Conservation (phyloP, 257 asterid genomes). For the Plectranthus barbatus region DNA sequence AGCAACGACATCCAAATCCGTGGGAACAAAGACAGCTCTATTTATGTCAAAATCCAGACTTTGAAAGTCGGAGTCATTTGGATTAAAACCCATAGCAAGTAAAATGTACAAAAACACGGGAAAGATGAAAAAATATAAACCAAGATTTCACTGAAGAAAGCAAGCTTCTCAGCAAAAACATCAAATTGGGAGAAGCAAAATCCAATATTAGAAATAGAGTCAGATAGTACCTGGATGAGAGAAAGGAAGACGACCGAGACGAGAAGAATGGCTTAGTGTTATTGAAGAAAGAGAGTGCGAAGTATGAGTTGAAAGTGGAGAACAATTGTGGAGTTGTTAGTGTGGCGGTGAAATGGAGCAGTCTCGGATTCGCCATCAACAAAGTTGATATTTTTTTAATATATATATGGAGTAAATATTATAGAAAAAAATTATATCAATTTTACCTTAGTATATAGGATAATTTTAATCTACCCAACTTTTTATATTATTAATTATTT, state of each 20-base stretch:
- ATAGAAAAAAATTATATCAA: no score
- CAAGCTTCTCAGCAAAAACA: neutral
- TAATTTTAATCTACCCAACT: no score
- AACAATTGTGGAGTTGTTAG: no score
- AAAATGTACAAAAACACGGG: neutral
- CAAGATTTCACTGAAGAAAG: neutral
- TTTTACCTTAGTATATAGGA: no score
- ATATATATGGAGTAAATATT: no score
- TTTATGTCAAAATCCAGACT: neutral
- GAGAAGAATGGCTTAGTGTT: slow-evolving; percentile 4
- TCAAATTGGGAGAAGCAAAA: neutral
- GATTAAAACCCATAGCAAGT: neutral
- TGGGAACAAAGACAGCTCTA: neutral
- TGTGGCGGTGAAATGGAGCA: no score
- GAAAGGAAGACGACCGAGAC: neutral
- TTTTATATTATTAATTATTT: no score
- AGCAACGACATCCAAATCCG: neutral
- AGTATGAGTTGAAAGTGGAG: neutral
- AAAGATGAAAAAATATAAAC: neutral
- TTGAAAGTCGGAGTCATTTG: neutral
- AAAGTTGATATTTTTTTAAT: no score
- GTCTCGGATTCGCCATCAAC: no score
- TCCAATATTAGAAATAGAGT: neutral
- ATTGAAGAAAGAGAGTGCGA: slow-evolving; percentile 1
- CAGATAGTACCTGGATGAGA: slow-evolving; percentile 27